These are phyloP conservation scores for Clohesyomyces aquaticus DNA, from an alignment of 495 filamentous ascomycete species.

Conservation along the genomic window DNA sequence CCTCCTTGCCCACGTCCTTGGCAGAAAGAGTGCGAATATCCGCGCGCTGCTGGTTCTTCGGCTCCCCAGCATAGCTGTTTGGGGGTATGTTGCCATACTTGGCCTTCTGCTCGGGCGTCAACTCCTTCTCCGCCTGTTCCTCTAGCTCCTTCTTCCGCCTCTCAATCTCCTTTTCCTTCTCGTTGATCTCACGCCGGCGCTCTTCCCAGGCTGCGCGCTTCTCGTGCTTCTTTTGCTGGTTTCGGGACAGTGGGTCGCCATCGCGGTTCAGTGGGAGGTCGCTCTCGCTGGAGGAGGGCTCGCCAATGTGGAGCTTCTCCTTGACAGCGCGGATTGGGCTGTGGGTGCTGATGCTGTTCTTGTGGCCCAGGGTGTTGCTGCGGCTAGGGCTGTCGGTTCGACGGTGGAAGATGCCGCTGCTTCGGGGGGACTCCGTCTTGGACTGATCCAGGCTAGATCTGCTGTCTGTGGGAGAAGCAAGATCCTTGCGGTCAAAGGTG, in stretches of 20 bases:
- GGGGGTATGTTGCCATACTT: conserved; percentile 46
- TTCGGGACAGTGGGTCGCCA: conserved; percentile 47
- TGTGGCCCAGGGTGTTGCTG: conserved; percentile 8
- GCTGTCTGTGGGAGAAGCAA: conserved; percentile 11
- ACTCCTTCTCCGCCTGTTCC: conserved; percentile 42
- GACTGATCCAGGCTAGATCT: conserved; percentile 20
- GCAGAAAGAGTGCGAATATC: conserved; percentile 39
- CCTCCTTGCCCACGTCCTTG: conserved; percentile 66
- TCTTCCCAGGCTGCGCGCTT: conserved; percentile 43
- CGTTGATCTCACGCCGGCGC: conserved; percentile 41
- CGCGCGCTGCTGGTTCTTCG: conserved; percentile 49
- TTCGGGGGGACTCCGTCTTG: conserved; percentile 11
- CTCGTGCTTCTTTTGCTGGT: conserved; percentile 50
- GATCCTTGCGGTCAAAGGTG: conserved; percentile 17
- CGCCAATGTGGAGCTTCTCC: conserved; percentile 42
- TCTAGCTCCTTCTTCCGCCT: conserved; percentile 44
- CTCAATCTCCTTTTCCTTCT: conserved; percentile 42
- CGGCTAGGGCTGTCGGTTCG: conserved; percentile 32
- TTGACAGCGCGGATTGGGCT: conserved; percentile 38
- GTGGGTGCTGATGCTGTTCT: conserved; percentile 17
- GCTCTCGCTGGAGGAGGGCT: conserved; percentile 33
- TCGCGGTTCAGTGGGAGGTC: conserved; percentile 48
- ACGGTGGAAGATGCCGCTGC: conserved; percentile 38
- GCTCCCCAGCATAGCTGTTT: conserved; percentile 50
- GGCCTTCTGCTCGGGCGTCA: conserved; percentile 44